A percentile compares a stretch with the other conserved stretches of the same genome.
These are phyloP conservation scores for Diphasiastrum complanatum DNA, from an alignment of 83 land plant genomes.

Conservation along the genomic window DNA sequence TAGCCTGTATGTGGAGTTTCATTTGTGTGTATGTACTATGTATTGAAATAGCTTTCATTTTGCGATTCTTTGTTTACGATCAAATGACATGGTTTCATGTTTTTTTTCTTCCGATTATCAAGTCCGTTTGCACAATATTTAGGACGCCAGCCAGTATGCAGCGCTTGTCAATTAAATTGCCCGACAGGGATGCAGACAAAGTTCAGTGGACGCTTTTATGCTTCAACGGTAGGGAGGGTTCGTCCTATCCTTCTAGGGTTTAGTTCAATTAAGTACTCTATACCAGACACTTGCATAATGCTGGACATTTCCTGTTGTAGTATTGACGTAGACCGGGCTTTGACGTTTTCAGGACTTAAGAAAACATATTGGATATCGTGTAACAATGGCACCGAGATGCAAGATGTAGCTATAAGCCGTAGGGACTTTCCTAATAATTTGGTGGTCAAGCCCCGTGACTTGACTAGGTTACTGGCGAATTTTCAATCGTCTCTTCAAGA, in stretches of 20 bases:
- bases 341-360: conserved; percentile 50
- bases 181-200: conserved; percentile 67
- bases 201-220: conserved; percentile 80
- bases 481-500: conserved; percentile 93
- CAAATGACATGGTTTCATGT: no score
- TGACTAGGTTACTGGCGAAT: conserved; percentile 67
- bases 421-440: conserved; percentile 62
- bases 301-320: not conserved
- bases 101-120: not conserved
- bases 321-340: not conserved
- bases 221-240: conserved; percentile 46
- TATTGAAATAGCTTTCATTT: no score
- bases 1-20: no score
- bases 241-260: not conserved
- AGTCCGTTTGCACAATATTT: conserved; percentile 58
- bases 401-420: conserved; percentile 69
- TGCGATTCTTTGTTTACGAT: no score
- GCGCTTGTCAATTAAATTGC: conserved; percentile 46
- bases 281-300: conserved; percentile 9
- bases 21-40: no score
- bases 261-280: not conserved
- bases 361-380: conserved; percentile 88
- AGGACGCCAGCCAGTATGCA: conserved; percentile 76
- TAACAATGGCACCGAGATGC: conserved; percentile 82
- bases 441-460: conserved; percentile 83